Evolutionary conservation across 2,329 filamentous ascomycete species (phyloP), one percentile per base, ranked within the genome.

Genomic region (Alternaria atra): DNA sequence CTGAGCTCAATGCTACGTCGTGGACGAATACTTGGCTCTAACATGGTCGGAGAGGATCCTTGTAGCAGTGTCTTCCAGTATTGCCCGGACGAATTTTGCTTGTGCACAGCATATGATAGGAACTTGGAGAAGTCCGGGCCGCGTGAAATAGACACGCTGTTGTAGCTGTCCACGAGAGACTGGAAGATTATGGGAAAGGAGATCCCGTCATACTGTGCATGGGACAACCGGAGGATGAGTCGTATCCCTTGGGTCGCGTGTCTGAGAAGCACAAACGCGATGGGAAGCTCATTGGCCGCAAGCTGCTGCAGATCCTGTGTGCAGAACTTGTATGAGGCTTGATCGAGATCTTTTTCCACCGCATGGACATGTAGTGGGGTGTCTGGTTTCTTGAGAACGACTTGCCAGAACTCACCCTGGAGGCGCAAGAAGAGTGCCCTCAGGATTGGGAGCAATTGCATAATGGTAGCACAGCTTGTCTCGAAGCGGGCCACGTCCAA

Each of bases 171-270:
- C 25, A 43, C n/a, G 13, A 68, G 51, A 3, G 43, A 15, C 23
- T 39, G 40, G 9, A 64, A 23, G n/a, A 63, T 59, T 12, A 27
- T 44, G 10, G 52, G 53, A 9, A 66, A 15, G 27, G 58, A 60
- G 12, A 63, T 32, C 1, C 66, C 58, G 37, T 68, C 64, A 32
- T 68, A 68, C 34, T 66, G 63, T n/a, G 66, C 66, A 43, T 68
- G 66, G 3, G 63, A 59, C 2, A 67, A 8, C 17, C 63, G 65
- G 13, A 67, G 10, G 10, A 65, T 20, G 9, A 67, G 23, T 1
- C 55, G 52, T 8, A 52, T 37, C 8, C 35, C 39, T n/a, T 27
- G 30, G 3, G 50, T 37, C 6, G 12, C 37, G 20, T 48, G 34
- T 43, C 37, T 47, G 4, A 61, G 32, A n/a, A 63, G 25, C 25